Evolutionary conservation across 768 basidiomycete species (phyloP).

Genomic region (Pleurotus tuoliensis): DNA sequence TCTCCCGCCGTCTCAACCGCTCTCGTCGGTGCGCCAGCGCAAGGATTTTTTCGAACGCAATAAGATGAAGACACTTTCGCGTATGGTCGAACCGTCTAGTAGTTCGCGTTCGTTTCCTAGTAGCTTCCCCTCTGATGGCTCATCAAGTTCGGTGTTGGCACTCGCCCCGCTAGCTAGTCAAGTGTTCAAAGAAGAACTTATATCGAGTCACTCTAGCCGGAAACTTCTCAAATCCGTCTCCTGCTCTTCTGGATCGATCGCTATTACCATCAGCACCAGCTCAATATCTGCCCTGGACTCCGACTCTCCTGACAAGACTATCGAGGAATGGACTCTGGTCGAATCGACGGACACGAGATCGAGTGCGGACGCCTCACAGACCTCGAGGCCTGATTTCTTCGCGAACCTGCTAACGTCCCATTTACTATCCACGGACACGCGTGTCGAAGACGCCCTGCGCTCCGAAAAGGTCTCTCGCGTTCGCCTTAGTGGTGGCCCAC

Average conservation of each 20-base stretch:
- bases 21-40: not conserved
- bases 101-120: not conserved
- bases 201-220: slow-evolving; percentile 10
- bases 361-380: not conserved
- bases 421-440: not conserved
- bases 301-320: not conserved
- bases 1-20: slow-evolving; percentile 8
- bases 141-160: not conserved
- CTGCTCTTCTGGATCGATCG: not conserved
- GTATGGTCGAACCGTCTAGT: not conserved
- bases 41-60: not conserved
- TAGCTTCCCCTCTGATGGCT: not conserved
- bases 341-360: not conserved
- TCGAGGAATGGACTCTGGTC: slow-evolving; percentile 1
- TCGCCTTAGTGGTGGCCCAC: slow-evolving; percentile 4
- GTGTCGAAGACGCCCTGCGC: not conserved
- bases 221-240: slow-evolving; percentile 2
- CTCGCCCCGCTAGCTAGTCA: slow-evolving; percentile 17
- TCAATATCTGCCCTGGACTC: not conserved
- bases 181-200: slow-evolving; percentile 15
- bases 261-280: slow-evolving; percentile 4
- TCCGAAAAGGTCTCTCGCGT: slow-evolving; percentile 5
- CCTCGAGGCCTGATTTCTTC: not conserved
- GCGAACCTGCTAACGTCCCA: not conserved
- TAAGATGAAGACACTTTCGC: slow-evolving; percentile 1